Evolutionary conservation across 176 grass and related monocot genomes (phyloP), one percentile per base, ranked within the genome.

Genomic region (Saccharum officinarum): DNA sequence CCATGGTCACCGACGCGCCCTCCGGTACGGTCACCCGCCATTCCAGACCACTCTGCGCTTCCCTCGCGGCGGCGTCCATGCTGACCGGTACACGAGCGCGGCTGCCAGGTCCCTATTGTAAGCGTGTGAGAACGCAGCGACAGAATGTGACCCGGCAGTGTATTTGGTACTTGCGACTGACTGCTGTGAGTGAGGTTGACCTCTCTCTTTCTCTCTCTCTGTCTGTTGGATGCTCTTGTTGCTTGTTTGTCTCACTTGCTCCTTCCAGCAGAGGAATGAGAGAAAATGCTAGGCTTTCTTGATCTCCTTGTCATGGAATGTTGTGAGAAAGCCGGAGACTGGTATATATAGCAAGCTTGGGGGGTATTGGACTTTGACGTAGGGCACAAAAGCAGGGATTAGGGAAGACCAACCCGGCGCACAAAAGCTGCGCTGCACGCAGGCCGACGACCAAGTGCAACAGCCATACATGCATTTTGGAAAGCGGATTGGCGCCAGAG

Each of bases 1-100:
- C 88, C 75, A 84, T 22, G 57, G 76, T 50, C 74, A 81, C 83
- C 69, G 74, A 41, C 28, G 86, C 57, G 25, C 89, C 92, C 36
- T 88, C 75, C 34, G 89, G 92, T 66, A 91, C 86, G 10, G 79
- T 91, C 65, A 91, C 88, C 83, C 86, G 74, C 92, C 92, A 91
- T 60, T 94, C 83, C 69, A 86, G 18, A 73, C 80, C 69, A 77
- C 65, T 37, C 82, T 36, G 79, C 16, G 59, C 42, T 37, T 88
- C 83, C 81, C 81, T 80, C 28, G 68, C 76, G 37, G 70, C 62
- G 76, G 57, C 86, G 75, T 80, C 83, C 80, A 87, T 84, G 84
- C 30, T 81, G 70, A 59, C 34, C 69, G 74, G 62, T 26, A 5
- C 36, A 34, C 45, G 26, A 62, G 16, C 60, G 47, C 12, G 31